Evolutionary conservation across 2,329 filamentous ascomycete species (phyloP).

Genomic region (Cercospora nicotianae): DNA sequence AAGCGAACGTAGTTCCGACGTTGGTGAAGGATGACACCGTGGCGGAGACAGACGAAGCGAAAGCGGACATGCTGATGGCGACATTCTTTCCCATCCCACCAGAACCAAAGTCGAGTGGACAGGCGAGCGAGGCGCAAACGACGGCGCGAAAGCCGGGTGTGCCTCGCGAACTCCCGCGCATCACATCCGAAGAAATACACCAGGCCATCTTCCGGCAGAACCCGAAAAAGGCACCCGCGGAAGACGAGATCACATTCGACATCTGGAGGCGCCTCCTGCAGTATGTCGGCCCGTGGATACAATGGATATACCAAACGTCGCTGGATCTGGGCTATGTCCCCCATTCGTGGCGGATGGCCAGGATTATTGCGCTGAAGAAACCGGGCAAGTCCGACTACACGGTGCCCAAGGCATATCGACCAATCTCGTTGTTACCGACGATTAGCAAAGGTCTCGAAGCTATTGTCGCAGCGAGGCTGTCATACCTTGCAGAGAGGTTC

Average conservation of each 20-base stretch:
- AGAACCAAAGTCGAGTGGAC: background rate
- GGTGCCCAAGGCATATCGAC: slow-evolving; percentile 33
- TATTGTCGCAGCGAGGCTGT: slow-evolving; percentile 29
- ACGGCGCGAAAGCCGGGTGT: background rate
- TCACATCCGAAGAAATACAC: background rate
- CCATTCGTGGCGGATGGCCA: background rate
- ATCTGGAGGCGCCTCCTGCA: background rate
- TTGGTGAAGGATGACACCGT: background rate
- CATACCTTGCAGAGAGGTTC: slow-evolving; percentile 26
- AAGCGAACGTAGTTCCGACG: background rate
- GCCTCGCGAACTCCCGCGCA: background rate
- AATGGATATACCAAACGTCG: background rate
- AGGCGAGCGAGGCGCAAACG: background rate
- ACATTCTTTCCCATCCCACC: background rate
- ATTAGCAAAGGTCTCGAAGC: slow-evolving; percentile 37
- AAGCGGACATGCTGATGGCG: background rate
- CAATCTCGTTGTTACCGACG: slow-evolving; percentile 34
- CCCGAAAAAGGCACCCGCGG: background rate
- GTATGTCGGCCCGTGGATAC: background rate
- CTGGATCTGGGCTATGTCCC: background rate
- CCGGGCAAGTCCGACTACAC: slow-evolving; percentile 27
- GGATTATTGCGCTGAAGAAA: background rate
- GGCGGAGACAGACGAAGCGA: background rate
- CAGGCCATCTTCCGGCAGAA: background rate
- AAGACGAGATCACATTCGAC: background rate